Evolutionary conservation across 2,329 filamentous ascomycete genomes (phyloP), one percentile per base, ranked within the genome.

Genomic region (Talaromyces sp.): DNA sequence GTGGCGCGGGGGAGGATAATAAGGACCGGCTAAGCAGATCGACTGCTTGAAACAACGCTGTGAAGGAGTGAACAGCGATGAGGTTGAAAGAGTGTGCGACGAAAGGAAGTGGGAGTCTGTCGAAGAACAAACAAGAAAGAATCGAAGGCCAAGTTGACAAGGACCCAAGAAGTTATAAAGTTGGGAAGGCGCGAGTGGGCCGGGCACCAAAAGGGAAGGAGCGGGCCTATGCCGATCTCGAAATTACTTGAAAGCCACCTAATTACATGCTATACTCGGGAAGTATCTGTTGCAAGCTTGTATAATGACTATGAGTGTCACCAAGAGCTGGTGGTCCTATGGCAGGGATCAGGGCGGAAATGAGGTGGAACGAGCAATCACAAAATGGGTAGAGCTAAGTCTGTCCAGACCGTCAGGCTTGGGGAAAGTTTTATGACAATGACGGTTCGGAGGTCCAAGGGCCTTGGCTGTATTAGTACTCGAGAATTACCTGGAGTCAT

Each of bases 31-130:
- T 49, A 57, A 60, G 61, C 56, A 60, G 65, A 65, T 65, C 61
- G 57, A 60, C 62, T 66, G 64, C 57, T 64, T 41, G 25, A 61
- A 62, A 22, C 61, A 47, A 62, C 65, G 60, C 61, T 64, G 65
- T 59, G 33, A 67, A 67, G 58, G 65, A 67, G 65, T 56, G 65
- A 57, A 64, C 65, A 64, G 65, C 58, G 61, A 35, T 37, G 47
- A 45, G 13, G 35, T 31, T 25, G 35, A 52, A 54, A 43, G 31
- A 58, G 35, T 35, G 37, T 7, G 35, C 22, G 39, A 39, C 54
- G 56, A 65, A 60, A 61, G 54, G 43, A 60, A 65, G 59, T 7
- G 22, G 52, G 43, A 56, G 17, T 27, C 49, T 63, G 22, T 56
- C 49, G 37, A 45, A 58, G 22, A 43, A 54, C 33, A 45, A 49